Percentiles rank a stretch among this genome's conserved stretches.
These are phyloP conservation scores for Canariomyces notabilis DNA, from an alignment of 2,329 filamentous ascomycete genomes.

Conservation along the genomic window DNA sequence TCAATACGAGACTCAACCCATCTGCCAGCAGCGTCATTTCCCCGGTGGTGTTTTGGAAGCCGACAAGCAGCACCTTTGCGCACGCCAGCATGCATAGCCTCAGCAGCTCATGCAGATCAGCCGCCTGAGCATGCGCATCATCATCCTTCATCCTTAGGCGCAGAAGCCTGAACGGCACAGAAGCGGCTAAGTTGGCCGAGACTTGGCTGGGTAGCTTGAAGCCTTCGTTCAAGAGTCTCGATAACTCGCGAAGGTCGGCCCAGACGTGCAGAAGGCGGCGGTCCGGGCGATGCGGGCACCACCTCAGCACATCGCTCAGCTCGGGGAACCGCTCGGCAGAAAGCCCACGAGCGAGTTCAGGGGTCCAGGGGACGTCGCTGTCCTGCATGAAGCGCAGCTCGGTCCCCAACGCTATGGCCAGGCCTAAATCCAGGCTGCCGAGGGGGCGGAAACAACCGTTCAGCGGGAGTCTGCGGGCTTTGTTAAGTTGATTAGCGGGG, in stretches of 20 bases:
- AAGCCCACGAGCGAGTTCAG: slow-evolving; percentile 5
- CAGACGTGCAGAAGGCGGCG: slow-evolving; percentile 13
- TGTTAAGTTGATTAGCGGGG: too few species aligned
- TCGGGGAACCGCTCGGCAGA: slow-evolving; percentile 1
- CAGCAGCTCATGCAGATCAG: slow-evolving; percentile 7
- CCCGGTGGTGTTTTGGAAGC: slow-evolving; percentile 1
- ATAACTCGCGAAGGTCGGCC: slow-evolving; percentile 16
- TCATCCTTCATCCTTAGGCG: background rate
- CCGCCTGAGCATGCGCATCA: background rate
- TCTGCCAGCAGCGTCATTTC: slow-evolving; percentile 7
- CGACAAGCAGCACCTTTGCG: slow-evolving; percentile 10
- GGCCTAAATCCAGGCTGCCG: slow-evolving; percentile 13
- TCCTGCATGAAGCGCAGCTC: slow-evolving; percentile 1
- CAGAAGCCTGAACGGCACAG: slow-evolving; percentile 5
- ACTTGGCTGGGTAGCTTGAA: background rate
- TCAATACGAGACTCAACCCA: background rate
- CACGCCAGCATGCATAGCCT: slow-evolving; percentile 12
- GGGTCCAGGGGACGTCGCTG: slow-evolving; percentile 6
- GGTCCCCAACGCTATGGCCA: slow-evolving; percentile 9
- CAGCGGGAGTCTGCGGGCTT: too few species aligned
- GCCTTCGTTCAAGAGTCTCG: slow-evolving; percentile 1
- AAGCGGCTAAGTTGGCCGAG: background rate
- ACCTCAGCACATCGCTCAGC: background rate
- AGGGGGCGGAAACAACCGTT: too few species aligned
- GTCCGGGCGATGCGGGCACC: background rate